These are phyloP conservation scores for Neostapfia colusana DNA, from an alignment of 176 grass and related monocot genomes.

Conservation along the genomic window DNA sequence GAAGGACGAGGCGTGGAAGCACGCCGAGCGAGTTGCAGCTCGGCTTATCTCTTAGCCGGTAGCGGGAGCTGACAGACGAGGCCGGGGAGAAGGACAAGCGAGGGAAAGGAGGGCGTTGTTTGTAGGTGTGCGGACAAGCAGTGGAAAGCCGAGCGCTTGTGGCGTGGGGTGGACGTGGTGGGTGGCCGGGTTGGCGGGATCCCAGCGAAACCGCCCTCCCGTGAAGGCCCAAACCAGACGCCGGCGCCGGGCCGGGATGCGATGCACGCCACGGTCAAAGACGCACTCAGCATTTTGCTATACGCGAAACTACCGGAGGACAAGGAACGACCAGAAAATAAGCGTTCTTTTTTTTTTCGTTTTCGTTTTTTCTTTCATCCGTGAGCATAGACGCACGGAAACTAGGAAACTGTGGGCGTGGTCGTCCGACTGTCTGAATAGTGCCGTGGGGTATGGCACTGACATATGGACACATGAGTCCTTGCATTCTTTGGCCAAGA, in stretches of 20 bases:
- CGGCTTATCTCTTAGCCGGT: not conserved
- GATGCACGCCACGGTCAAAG: not conserved
- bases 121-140: slow-evolving; percentile 34
- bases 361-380: too few species aligned
- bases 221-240: slow-evolving; percentile 14
- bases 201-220: slow-evolving; percentile 23
- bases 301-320: too few species aligned
- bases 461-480: too few species aligned
- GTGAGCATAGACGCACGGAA: too few species aligned
- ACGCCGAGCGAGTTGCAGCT: not conserved
- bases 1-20: not conserved
- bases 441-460: too few species aligned
- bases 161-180: slow-evolving; percentile 3
- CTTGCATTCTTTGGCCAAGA: too few species aligned
- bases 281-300: too few species aligned
- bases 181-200: slow-evolving; percentile 29
- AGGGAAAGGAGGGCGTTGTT: slow-evolving; percentile 53
- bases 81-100: slow-evolving; percentile 7
- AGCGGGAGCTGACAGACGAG: not conserved
- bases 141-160: slow-evolving; percentile 41
- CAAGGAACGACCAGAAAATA: too few species aligned
- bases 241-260: not conserved
- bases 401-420: too few species aligned
- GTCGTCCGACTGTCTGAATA: too few species aligned
- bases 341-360: too few species aligned